phyloP scores from a whole-genome alignment of 805 yeast genomes.

The Metschnikowia cubensis region DNA sequence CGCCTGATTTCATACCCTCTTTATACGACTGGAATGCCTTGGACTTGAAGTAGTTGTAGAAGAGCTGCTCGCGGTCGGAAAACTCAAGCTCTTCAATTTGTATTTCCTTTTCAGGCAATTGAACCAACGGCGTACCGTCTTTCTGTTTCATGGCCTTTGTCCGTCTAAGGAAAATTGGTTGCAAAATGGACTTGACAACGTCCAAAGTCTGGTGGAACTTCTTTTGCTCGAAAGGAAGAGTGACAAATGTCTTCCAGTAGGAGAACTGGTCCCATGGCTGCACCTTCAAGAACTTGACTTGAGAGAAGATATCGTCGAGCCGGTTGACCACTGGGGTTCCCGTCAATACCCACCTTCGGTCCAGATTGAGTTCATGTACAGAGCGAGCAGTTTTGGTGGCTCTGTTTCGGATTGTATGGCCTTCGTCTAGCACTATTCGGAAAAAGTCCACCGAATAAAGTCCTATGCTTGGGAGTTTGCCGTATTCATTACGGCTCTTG shows the following conservation, averaged over 20 bases:
- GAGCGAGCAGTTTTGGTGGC: constrained; percentile 77
- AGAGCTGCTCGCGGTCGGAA: constrained; percentile 56
- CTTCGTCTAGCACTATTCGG: constrained; percentile 82
- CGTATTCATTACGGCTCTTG: constrained; percentile 25
- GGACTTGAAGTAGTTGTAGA: constrained; percentile 66
- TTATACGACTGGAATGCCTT: constrained; percentile 62
- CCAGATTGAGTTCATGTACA: constrained; percentile 58
- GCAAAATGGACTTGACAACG: constrained; percentile 79
- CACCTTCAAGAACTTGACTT: constrained; percentile 68
- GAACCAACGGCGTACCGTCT: constrained; percentile 71
- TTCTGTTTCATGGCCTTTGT: constrained; percentile 78
- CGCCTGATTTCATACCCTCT: constrained; percentile 60
- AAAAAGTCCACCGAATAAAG: constrained; percentile 70
- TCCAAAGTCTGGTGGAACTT: constrained; percentile 69
- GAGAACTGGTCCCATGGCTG: constrained; percentile 88
- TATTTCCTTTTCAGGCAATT: constrained; percentile 72
- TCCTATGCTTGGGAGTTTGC: constrained; percentile 42
- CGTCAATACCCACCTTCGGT: constrained; percentile 78
- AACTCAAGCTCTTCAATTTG: constrained; percentile 63
- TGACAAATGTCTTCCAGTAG: constrained; percentile 83
- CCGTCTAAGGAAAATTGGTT: constrained; percentile 78
- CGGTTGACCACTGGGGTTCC: constrained; percentile 92
- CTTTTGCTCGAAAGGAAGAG: constrained; percentile 76
- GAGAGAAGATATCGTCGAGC: constrained; percentile 78
- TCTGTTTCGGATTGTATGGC: constrained; percentile 81